A percentile compares a stretch with the other conserved stretches of the same genome.
These are phyloP conservation scores for Trichoderma atrobrunneum DNA, from an alignment of 2,329 filamentous ascomycete genomes.

Conservation along the genomic window DNA sequence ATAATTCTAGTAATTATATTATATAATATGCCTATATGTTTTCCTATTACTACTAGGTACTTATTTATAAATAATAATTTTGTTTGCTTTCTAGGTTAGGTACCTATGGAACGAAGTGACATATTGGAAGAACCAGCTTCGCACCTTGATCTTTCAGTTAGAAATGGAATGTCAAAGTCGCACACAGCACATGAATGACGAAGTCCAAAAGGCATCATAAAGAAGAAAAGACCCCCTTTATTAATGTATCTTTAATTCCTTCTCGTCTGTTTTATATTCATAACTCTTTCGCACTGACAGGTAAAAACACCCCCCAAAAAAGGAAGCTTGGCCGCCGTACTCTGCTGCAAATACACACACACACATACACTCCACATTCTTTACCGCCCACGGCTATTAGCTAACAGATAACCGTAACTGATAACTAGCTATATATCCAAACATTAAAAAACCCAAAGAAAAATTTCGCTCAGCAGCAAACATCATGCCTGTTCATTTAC, in stretches of 20 bases:
- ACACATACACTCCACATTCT: not conserved
- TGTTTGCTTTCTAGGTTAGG: not conserved
- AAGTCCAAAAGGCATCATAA: not conserved
- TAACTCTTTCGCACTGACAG: not conserved
- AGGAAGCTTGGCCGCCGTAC: not conserved
- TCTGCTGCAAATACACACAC: not conserved
- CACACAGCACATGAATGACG: not conserved
- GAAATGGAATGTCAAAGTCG: not conserved
- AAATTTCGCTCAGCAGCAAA: not conserved
- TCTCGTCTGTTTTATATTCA: not conserved
- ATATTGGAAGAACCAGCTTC: not conserved
- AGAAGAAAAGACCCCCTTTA: not conserved
- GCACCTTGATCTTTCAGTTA: too few relatives aligned
- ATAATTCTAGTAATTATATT: not conserved
- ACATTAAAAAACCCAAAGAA: not conserved
- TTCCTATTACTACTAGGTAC: not conserved
- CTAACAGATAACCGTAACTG: not conserved
- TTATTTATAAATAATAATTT: not conserved
- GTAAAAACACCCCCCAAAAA: not conserved
- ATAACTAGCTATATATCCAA: not conserved
- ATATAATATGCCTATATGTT: not conserved
- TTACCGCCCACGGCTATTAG: not conserved
- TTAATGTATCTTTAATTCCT: not conserved
- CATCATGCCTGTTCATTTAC: constrained; percentile 10
- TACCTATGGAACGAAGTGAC: not conserved